Base-by-base conservation (phyloP, 495 filamentous ascomycete genomes). In the Penicillium ucsense region DNA sequence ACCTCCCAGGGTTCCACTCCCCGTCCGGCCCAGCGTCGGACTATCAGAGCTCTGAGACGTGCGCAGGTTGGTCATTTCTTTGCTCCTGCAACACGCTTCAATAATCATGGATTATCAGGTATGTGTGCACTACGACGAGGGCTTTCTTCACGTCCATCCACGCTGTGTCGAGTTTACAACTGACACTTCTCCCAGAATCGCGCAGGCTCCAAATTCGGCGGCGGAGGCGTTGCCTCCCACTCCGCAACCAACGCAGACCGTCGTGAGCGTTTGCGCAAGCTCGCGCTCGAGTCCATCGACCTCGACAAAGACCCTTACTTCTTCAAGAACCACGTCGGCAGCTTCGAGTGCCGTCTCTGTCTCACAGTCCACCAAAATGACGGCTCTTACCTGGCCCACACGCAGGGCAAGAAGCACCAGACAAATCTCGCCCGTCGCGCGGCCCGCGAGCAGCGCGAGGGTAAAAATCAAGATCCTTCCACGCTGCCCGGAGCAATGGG, bases 281-380 rank as follows among this genome's bases (percentile, higher is more conserved):
- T 99, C 58, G 92, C 92, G 8, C 86, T 99, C 53, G 92, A 99
- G 72, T 89, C 87, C 12, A 99, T 99, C 75, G 94, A 99, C 68
- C 83, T 99, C 39, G 94, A 97, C 64, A 97, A 97, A 71, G 92
- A 99, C 72, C 92, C 92, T 0, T 99, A 97, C 77, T 95, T 99
- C 79, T 97, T 99, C 85, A 95, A 94, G 63, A 99, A 99, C 73
- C 92, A 99, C 60, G 88, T 97, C 53, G 92, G 92, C 52, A 91
- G 84, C 65, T 99, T 96, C 72, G 92, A 99, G 64, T 99, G 92
- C 65, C 88, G 94, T 10, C 84, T 99, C 36, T 99, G 92, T 57
- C 74, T 99, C 31, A 99, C 92, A 3, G 94, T 97, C n/a, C 92
- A 99, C 76, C 92, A 99, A 59, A 99, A 99, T 68, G 92, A 99